Evolutionary conservation across 768 basidiomycete genomes (phyloP), one percentile per base, ranked within the genome.

Genomic region (Mycena galericulata): DNA sequence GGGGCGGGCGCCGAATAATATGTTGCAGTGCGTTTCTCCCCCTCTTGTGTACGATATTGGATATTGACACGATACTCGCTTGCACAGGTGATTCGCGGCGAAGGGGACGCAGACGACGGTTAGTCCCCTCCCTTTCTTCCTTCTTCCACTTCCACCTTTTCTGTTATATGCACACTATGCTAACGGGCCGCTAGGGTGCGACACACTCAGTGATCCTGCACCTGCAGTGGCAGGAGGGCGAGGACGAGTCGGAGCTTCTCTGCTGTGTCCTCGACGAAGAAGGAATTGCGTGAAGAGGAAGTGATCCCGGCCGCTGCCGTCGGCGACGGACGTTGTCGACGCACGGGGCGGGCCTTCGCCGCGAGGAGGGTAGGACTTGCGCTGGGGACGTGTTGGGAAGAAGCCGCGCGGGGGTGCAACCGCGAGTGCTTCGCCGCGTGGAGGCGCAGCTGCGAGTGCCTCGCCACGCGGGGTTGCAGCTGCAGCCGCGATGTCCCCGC

Each of bases 31-130:
- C 60, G 88, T 83, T 40, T 27, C 30, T 50, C 40, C 24, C 56
- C 53, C 41, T 11, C n/a, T n/a, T n/a, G n/a, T n/a, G n/a, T n/a
- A n/a, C n/a, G n/a, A n/a, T n/a, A n/a, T n/a, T n/a, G n/a, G n/a
- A n/a, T n/a, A n/a, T n/a, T n/a, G n/a, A n/a, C n/a, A n/a, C n/a
- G n/a, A n/a, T n/a, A n/a, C n/a, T n/a, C n/a, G n/a, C n/a, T n/a
- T n/a, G n/a, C n/a, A 36, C 43, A 90, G 89, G 73, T 96, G 94
- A 94, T 96, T 96, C 76, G 94, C 94, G 8, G 94, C 95, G 1
- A 94, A 95, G 71, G 95, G 94, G 0, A 88, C 89, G 6, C 93
- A 94, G 75, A 96, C 96, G 91, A 96, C 95, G 30, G 95, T 95
- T 75, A 43, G 89, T 80, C 12, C 46, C 32, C 32, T 45, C 32